These are phyloP conservation scores for Suillus sp. DNA, from an alignment of 768 basidiomycete genomes.

Conservation along the genomic window DNA sequence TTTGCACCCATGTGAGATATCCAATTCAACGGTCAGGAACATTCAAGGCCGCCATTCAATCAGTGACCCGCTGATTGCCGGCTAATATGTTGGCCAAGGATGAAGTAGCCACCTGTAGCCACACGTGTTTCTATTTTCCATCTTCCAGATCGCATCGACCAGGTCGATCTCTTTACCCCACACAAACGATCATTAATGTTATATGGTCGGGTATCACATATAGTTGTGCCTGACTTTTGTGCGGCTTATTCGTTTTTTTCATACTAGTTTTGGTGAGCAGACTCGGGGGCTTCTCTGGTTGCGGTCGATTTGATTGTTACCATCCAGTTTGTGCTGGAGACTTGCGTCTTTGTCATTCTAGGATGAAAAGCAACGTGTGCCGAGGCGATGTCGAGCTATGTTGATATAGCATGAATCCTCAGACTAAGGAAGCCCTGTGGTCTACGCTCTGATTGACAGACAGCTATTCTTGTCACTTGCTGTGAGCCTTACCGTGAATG, in stretches of 20 bases:
- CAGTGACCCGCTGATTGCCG: not conserved
- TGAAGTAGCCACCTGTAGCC: not conserved
- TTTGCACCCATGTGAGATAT: not conserved
- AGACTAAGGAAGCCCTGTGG: not conserved
- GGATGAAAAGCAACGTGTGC: not conserved
- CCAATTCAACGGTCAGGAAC: not conserved
- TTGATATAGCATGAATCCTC: not conserved
- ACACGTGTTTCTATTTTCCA: not conserved
- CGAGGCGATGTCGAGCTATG: not conserved
- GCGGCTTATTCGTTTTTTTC: not conserved
- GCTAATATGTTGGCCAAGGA: not conserved
- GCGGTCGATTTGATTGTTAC: not conserved
- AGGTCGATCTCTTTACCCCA: constrained; percentile 3
- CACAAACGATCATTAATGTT: not conserved
- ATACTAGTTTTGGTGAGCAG: not conserved
- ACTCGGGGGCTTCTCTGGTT: not conserved
- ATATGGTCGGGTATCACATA: not conserved
- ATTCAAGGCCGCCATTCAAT: not conserved
- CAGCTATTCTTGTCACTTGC: not conserved
- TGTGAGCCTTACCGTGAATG: not conserved
- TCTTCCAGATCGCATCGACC: not conserved
- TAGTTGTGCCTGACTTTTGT: not conserved
- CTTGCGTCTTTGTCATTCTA: not conserved
- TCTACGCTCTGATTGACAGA: not conserved
- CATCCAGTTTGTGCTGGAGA: no score